A percentile compares a stretch with the other conserved stretches of the same genome.
These are phyloP conservation scores for Firmiana major DNA, from an alignment of 345 rosid genomes.

Conservation along the genomic window DNA sequence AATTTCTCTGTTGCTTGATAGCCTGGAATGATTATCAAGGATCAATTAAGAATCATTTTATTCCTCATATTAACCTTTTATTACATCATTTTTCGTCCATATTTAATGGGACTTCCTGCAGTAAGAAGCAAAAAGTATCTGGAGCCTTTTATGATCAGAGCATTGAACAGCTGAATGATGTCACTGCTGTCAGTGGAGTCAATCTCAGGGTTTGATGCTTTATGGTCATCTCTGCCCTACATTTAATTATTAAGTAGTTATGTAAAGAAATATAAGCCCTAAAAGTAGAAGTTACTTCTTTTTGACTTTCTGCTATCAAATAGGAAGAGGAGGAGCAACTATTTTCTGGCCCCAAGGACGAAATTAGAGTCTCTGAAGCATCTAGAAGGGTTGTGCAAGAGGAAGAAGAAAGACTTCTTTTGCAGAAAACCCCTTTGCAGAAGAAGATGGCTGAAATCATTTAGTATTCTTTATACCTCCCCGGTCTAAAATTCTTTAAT, in stretches of 20 bases:
- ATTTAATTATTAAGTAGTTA: background rate
- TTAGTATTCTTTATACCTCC: conserved; percentile 26
- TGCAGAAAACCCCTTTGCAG: conserved; percentile 86
- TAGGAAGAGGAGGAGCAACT: conserved; percentile 99
- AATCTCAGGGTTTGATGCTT: conserved; percentile 67
- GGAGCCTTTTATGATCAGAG: conserved; percentile 84
- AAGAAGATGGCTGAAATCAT: conserved; percentile 85
- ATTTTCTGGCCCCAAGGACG: conserved; percentile 83
- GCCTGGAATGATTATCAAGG: conserved; percentile 1
- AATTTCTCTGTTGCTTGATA: background rate
- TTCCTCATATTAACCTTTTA: background rate
- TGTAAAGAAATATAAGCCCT: too few relatives aligned
- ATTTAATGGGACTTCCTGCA: conserved; percentile 24
- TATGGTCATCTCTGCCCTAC: background rate
- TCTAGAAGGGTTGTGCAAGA: conserved; percentile 87
- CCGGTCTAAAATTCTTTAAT: background rate
- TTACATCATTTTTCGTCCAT: background rate
- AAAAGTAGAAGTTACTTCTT: too few relatives aligned
- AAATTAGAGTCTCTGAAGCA: conserved; percentile 89
- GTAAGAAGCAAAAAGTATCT: conserved; percentile 92
- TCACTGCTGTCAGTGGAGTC: conserved; percentile 99
- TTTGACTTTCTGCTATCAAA: conserved; percentile 12
- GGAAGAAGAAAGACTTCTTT: conserved; percentile 87
- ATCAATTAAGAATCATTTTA: conserved; percentile 4
- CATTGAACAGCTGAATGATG: conserved; percentile 98